These are phyloP conservation scores for Colletotrichum eremochloae DNA, from an alignment of 2,329 filamentous ascomycete species.

Conservation along the genomic window DNA sequence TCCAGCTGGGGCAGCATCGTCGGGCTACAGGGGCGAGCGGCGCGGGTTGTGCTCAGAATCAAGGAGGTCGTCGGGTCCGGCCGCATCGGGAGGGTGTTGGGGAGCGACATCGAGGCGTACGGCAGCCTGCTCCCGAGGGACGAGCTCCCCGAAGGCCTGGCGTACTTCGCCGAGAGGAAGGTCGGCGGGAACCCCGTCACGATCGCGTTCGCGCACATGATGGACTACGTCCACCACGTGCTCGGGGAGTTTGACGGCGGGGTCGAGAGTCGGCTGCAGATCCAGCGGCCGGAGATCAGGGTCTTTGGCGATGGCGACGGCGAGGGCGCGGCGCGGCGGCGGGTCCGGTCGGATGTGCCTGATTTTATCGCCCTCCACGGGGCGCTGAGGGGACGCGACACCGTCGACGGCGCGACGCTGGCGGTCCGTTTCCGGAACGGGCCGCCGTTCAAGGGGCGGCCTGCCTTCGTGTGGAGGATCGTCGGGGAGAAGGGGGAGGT, in stretches of 20 bases:
- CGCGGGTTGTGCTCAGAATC: constrained; percentile 59
- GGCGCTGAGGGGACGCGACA: constrained; percentile 48
- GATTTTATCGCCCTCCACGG: constrained; percentile 53
- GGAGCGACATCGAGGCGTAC: constrained; percentile 58
- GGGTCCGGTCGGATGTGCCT: constrained; percentile 43
- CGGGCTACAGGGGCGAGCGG: constrained; percentile 64
- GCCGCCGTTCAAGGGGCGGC: constrained; percentile 60
- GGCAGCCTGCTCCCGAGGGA: constrained; percentile 54
- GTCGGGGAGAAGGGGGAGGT: constrained; percentile 67
- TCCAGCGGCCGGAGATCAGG: constrained; percentile 40
- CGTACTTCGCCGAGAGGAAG: constrained; percentile 63
- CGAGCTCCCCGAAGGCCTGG: constrained; percentile 50
- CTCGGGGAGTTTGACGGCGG: constrained; percentile 19
- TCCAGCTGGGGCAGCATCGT: constrained; percentile 54
- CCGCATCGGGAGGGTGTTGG: constrained; percentile 65
- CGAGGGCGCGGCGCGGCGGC: background rate
- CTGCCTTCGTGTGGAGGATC: constrained; percentile 63
- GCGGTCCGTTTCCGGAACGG: constrained; percentile 62
- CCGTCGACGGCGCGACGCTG: constrained; percentile 54
- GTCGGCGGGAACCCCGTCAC: constrained; percentile 61
- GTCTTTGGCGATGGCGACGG: background rate
- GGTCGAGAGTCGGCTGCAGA: constrained; percentile 49
- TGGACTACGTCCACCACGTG: constrained; percentile 22
- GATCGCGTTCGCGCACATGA: constrained; percentile 56
- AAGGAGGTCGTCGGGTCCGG: constrained; percentile 59